These are phyloP conservation scores for Umbilicus rupestris DNA, from an alignment of 164 flowering plant species.

Conservation along the genomic window DNA sequence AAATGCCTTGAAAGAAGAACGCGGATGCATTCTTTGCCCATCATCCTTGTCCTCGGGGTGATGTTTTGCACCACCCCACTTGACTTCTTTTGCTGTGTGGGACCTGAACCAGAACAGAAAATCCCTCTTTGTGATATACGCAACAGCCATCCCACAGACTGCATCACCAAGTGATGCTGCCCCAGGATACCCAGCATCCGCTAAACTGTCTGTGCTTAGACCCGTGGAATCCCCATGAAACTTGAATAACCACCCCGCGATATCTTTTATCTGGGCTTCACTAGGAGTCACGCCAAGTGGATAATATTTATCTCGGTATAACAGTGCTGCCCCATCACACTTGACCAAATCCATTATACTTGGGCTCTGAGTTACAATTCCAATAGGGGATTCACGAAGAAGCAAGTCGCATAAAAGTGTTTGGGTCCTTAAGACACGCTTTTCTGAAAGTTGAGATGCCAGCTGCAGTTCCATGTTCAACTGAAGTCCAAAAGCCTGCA, in stretches of 20 bases:
- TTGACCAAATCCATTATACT: slow-evolving; percentile 13
- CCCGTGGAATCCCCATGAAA: slow-evolving; percentile 11
- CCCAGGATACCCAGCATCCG: slow-evolving; percentile 14
- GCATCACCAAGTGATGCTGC: slow-evolving; percentile 13
- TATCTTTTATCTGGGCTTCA: slow-evolving; percentile 11
- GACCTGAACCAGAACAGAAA: slow-evolving; percentile 27
- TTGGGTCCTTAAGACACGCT: slow-evolving; percentile 8
- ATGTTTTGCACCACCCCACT: slow-evolving; percentile 32
- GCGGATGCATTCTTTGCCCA: slow-evolving; percentile 21
- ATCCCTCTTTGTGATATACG: slow-evolving; percentile 7
- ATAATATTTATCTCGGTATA: slow-evolving; percentile 6
- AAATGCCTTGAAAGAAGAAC: slow-evolving; percentile 27
- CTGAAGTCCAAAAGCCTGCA: slow-evolving; percentile 14
- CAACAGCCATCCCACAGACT: slow-evolving; percentile 14
- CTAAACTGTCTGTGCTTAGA: slow-evolving; percentile 12
- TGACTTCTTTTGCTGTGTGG: slow-evolving; percentile 23
- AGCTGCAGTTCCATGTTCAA: slow-evolving; percentile 12
- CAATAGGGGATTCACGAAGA: slow-evolving; percentile 10
- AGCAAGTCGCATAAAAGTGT: slow-evolving; percentile 12
- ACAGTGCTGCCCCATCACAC: slow-evolving; percentile 14
- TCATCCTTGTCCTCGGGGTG: slow-evolving; percentile 19
- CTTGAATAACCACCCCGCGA: slow-evolving; percentile 9
- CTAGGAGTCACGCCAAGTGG: slow-evolving; percentile 12
- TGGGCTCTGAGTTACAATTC: slow-evolving; percentile 11
- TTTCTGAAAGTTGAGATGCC: slow-evolving; percentile 8